Conservation (phyloP, 2,329 filamentous ascomycete species). For the Mariannaea elegans region DNA sequence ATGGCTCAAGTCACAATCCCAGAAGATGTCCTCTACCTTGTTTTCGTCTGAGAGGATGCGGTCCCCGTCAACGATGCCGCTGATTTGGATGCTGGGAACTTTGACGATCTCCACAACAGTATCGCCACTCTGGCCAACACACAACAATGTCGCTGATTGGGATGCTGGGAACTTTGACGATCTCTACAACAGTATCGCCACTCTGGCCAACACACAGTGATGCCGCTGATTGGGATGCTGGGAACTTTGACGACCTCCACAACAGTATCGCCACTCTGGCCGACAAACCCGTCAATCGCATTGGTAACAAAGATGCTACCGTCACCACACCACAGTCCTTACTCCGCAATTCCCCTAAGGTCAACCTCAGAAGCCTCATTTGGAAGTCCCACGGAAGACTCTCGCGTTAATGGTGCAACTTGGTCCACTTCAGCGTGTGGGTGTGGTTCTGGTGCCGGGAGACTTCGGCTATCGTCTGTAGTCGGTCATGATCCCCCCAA, state of each 20-base stretch:
- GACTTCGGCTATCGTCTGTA: constrained; percentile 9
- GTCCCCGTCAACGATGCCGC: background rate
- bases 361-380: constrained; percentile 1
- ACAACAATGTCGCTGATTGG: no score
- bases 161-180: no score
- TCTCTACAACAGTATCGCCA: no score
- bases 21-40: constrained; percentile 7
- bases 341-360: background rate
- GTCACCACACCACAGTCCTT: background rate
- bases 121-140: no score
- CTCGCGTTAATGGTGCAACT: constrained; percentile 1
- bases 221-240: constrained; percentile 1
- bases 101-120: no score
- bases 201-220: no score
- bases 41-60: background rate
- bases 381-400: background rate
- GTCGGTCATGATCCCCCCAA: constrained; percentile 6
- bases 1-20: constrained; percentile 53
- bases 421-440: constrained; percentile 11
- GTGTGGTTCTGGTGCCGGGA: constrained; percentile 9
- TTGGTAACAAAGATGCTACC: background rate
- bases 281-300: background rate
- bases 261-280: background rate
- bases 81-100: no score
- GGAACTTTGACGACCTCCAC: constrained; percentile 4